A percentile compares a stretch with the other conserved stretches of the same genome.
Conservation (phyloP, 2,329 filamentous ascomycete species). For the Monosporascus ibericus region DNA sequence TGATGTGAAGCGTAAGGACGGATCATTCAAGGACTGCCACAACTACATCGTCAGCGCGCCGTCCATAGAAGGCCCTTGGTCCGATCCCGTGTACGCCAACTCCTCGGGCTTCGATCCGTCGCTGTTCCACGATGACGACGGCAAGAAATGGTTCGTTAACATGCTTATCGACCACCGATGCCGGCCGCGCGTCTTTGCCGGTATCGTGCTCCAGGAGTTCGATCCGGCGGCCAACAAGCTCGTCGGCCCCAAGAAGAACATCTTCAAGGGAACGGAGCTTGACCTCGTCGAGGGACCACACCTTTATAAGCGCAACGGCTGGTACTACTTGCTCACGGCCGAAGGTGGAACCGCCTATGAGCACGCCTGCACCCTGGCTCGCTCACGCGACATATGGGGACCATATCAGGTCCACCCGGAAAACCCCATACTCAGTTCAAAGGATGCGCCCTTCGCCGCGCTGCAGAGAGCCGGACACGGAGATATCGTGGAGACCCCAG, state of each 20-base stretch:
- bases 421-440: conserved; percentile 50
- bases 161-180: conserved; percentile 50
- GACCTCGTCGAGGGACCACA: conserved; percentile 52
- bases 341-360: conserved; percentile 56
- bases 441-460: conserved; percentile 41
- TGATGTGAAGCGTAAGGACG: conserved; percentile 62
- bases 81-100: conserved; percentile 53
- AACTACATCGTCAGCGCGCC: conserved; percentile 56
- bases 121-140: conserved; percentile 52
- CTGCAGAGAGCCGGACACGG: conserved; percentile 49
- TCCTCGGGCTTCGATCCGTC: conserved; percentile 58
- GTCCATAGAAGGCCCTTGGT: conserved; percentile 54
- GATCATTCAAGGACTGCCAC: conserved; percentile 57
- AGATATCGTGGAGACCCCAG: conserved; percentile 47
- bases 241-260: conserved; percentile 48
- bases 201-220: conserved; percentile 54
- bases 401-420: conserved; percentile 56
- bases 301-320: conserved; percentile 50
- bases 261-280: conserved; percentile 50
- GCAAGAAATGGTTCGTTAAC: conserved; percentile 51
- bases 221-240: conserved; percentile 42
- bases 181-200: conserved; percentile 44
- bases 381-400: conserved; percentile 47
- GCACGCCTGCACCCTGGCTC: conserved; percentile 55
- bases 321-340: conserved; percentile 55